Evolutionary conservation across 208 protist species (phyloP), one percentile per base, ranked within the genome.

Genomic region (Angomonas desouzai): DNA sequence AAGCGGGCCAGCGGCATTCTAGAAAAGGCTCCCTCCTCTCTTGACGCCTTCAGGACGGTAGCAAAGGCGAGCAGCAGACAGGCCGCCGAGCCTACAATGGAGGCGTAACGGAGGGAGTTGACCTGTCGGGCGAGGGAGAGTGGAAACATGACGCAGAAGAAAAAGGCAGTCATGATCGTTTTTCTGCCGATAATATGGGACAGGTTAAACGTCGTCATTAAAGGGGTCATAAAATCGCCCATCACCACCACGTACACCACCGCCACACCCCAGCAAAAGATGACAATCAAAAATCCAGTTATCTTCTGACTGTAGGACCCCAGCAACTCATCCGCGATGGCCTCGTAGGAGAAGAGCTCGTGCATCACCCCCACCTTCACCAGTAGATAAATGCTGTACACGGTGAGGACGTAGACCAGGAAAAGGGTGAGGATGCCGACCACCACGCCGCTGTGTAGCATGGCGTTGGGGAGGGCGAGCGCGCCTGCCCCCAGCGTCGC

Each of bases 201-300:
- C 20, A 88, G 40, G 9, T 72, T 67, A n/a, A 74, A 29, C 7
- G 62, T 51, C 13, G 59, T 56, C 11, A 88, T 64, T 28, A 92
- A 59, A 29, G 89, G 78, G 38, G 63, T 64, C 25, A 92, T 53
- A 55, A 91, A 87, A 70, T 94, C 85, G 36, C 79, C 85, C 76
- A 91, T 87, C 20, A 89, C 81, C 18, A 94, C 85, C 20, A 94
- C 68, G 62, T 91, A 94, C 69, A 90, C 83, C n/a, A 94, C 81
- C 27, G 83, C 81, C 29, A 83, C 75, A 36, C 89, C 85, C 75
- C 80, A 92, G 62, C 89, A 94, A 58, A 94, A 94, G 18, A 87
- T 29, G 10, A 94, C 79, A 38, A 91, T 84, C 3, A 87, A 60
- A 11, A 62, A 33, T 7, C 72, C 78, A 11, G 76, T 81, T 32